Base-by-base conservation (phyloP, 768 basidiomycete genomes). In the Nidula microcarpa region DNA sequence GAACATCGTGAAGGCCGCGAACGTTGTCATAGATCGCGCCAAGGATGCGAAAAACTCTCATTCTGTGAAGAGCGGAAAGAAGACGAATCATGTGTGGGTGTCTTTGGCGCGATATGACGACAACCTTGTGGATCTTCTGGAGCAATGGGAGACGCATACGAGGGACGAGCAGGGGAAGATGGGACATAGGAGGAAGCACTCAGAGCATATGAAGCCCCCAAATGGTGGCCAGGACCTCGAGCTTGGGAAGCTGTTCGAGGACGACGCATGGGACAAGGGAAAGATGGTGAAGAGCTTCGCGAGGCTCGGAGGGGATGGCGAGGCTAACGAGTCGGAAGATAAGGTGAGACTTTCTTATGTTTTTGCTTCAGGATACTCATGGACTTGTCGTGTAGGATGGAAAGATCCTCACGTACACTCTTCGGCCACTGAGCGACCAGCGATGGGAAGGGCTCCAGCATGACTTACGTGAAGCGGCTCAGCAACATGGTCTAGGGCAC, bases 241-340 rank as follows among this genome's bases (percentile, higher is more conserved):
- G 30, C 52, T 85, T 51, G 60, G 60, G 33, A 68, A 71, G 51
- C 56, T 78, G 18, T 90, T 86, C 57, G 62, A 58, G 55, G 74
- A 69, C 43, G 85, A 78, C 9, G 74, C 61, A 57, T 91, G 88
- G 86, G 91, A 94, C 65, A 75, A 69, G 45, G 68, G 66, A 53
- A 93, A 92, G 75, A 92, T 93, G 91, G 83, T 93, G 47, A 70
- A 76, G 49, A 80, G 78, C 53, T 93, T 92, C 68, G 87, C 87
- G 1, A 76, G 79, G 56, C 68, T 93, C 67, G 82, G 80, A 5
- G 62, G 69, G 5, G 61, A 63, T 5, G 60, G 61, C 5, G 59
- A 72, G 14, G 62, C 59, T 51, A 72, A 69, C 49, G 65, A 65
- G 34, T 65, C 65, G 8, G 60, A 64, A 13, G 65, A 70, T n/a